Evolutionary conservation across 2,329 filamentous ascomycete species (phyloP).

Genomic region (Aureobasidium musti): DNA sequence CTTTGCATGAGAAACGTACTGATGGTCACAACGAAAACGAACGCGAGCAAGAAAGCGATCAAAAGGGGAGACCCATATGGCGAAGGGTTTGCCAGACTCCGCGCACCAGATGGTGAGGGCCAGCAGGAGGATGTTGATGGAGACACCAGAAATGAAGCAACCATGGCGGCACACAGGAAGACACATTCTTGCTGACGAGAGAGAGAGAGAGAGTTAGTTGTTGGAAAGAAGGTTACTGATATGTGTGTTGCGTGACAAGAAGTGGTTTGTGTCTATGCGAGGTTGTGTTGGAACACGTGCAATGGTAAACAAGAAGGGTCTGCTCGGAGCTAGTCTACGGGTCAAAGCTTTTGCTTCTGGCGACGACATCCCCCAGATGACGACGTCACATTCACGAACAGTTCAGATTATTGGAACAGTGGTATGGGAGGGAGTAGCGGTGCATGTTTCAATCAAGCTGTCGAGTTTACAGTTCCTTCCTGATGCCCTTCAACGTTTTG

Average conservation of each 20-base stretch:
- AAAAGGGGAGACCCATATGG: neutral
- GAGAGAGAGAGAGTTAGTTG: too few relatives aligned
- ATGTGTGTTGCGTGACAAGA: neutral
- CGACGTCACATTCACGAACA: neutral
- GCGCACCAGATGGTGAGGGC: neutral
- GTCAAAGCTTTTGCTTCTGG: neutral
- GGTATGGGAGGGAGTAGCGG: too few relatives aligned
- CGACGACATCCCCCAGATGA: neutral
- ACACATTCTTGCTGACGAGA: neutral
- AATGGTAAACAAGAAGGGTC: conserved; percentile 1
- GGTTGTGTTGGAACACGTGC: neutral
- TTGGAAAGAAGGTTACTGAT: neutral
- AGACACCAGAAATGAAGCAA: neutral
- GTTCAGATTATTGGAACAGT: too few relatives aligned
- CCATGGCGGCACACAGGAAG: neutral
- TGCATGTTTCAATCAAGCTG: too few relatives aligned
- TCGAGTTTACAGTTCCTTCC: too few relatives aligned
- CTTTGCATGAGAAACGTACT: neutral
- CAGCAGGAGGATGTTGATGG: neutral
- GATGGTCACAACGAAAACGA: neutral
- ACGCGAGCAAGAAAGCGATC: neutral
- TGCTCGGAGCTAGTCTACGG: neutral
- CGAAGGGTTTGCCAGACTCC: neutral
- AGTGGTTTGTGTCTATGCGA: neutral
- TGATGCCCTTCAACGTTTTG: too few relatives aligned